A percentile compares a stretch with the other conserved stretches of the same genome.
phyloP scores from a whole-genome alignment of 2,329 filamentous ascomycete genomes.

The Acrocalymma vagum region DNA sequence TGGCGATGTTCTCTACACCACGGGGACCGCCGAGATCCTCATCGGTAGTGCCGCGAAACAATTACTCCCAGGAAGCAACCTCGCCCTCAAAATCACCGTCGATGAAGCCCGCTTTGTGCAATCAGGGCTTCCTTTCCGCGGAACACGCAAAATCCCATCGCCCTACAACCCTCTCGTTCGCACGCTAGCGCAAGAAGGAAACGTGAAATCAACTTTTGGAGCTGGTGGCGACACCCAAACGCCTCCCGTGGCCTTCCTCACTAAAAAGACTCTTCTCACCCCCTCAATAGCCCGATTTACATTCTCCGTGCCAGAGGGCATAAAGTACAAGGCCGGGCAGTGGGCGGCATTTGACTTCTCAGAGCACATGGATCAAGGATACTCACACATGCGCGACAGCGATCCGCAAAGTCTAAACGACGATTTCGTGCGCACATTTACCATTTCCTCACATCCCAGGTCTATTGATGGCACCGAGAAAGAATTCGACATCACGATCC shows the following conservation, averaged over 20 bases:
- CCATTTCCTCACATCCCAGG: slow-evolving; percentile 70
- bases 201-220: slow-evolving; percentile 25
- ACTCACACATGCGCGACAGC: slow-evolving; percentile 83
- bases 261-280: slow-evolving; percentile 67
- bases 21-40: slow-evolving; percentile 73
- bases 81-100: slow-evolving; percentile 75
- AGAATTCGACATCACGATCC: slow-evolving; percentile 76
- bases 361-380: slow-evolving; percentile 74
- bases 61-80: slow-evolving; percentile 73
- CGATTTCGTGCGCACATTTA: slow-evolving; percentile 85
- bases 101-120: slow-evolving; percentile 69
- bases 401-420: slow-evolving; percentile 85
- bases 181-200: slow-evolving; percentile 68
- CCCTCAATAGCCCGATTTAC: slow-evolving; percentile 73
- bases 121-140: slow-evolving; percentile 73
- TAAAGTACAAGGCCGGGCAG: slow-evolving; percentile 73
- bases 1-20: slow-evolving; percentile 77
- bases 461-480: slow-evolving; percentile 25
- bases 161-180: slow-evolving; percentile 83
- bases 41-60: slow-evolving; percentile 68
- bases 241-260: slow-evolving; percentile 61
- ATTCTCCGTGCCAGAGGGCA: slow-evolving; percentile 57
- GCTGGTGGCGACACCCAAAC: slow-evolving; percentile 4
- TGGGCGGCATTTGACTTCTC: slow-evolving; percentile 80
- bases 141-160: slow-evolving; percentile 65